Evolutionary conservation across 2,329 filamentous ascomycete species (phyloP).

Genomic region (Arthrobotrys entomopaga): DNA sequence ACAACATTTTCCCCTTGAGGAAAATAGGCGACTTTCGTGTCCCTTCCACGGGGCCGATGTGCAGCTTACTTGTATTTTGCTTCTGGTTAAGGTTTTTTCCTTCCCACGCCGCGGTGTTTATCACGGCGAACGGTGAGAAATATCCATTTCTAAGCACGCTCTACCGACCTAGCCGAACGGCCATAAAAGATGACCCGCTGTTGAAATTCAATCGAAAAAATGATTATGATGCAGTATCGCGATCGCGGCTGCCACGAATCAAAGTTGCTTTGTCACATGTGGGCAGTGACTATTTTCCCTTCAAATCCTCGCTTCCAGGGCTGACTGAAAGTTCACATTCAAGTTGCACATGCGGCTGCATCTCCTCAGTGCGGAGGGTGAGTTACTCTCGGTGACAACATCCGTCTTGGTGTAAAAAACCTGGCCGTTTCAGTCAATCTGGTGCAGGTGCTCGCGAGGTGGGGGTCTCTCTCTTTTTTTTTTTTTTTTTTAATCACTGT

Average conservation of each 20-base stretch:
- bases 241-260: neutral
- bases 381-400: slow-evolving; percentile 32
- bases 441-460: slow-evolving; percentile 23
- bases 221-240: neutral
- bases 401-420: slow-evolving; percentile 27
- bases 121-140: slow-evolving; percentile 3
- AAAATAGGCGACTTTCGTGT: slow-evolving; percentile 46
- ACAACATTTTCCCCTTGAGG: slow-evolving; percentile 34
- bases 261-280: slow-evolving; percentile 33
- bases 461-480: slow-evolving; percentile 6
- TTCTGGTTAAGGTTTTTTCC: slow-evolving; percentile 32
- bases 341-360: slow-evolving; percentile 5
- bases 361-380: slow-evolving; percentile 2
- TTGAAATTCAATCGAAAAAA: too few relatives aligned
- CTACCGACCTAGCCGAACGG: neutral
- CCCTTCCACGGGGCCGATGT: neutral
- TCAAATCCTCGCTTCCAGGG: neutral
- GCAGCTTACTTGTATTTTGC: slow-evolving; percentile 11
- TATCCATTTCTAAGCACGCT: slow-evolving; percentile 4
- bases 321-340: neutral
- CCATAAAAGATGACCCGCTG: too few relatives aligned
- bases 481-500: too few relatives aligned
- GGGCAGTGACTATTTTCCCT: neutral
- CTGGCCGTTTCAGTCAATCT: neutral
- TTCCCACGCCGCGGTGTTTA: slow-evolving; percentile 15